Evolutionary conservation across 2,329 filamentous ascomycete species (phyloP).

Genomic region (Boeremia lycopersici): DNA sequence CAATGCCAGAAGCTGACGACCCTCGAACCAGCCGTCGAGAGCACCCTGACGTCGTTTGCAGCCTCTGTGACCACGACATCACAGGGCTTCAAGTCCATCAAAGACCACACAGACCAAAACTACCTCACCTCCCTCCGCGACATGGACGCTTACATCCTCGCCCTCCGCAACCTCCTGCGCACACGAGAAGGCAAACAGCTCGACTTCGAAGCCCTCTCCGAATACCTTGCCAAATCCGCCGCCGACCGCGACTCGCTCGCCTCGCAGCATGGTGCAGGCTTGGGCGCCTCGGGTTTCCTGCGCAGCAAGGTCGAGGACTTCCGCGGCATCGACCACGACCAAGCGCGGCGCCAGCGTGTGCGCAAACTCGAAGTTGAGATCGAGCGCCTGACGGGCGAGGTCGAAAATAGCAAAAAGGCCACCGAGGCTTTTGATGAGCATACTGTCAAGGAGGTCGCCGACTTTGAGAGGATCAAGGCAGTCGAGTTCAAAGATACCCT

Average conservation of each 20-base stretch:
- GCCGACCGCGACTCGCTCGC: slow-evolving; percentile 82
- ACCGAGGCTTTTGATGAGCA: slow-evolving; percentile 96
- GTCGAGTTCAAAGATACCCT: slow-evolving; percentile 89
- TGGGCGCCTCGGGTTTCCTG: slow-evolving; percentile 84
- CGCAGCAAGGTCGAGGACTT: slow-evolving; percentile 96
- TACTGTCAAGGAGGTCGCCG: slow-evolving; percentile 87
- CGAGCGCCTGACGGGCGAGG: slow-evolving; percentile 83
- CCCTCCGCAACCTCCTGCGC: slow-evolving; percentile 86
- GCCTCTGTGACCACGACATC: slow-evolving; percentile 84
- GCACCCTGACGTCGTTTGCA: slow-evolving; percentile 82
- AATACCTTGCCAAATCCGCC: slow-evolving; percentile 92
- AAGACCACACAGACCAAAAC: slow-evolving; percentile 92
- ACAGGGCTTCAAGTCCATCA: slow-evolving; percentile 76
- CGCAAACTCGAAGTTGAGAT: slow-evolving; percentile 92
- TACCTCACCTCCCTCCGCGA: slow-evolving; percentile 91
- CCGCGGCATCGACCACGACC: slow-evolving; percentile 94
- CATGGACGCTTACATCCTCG: slow-evolving; percentile 93
- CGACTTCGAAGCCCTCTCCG: slow-evolving; percentile 93
- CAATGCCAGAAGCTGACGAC: slow-evolving; percentile 94
- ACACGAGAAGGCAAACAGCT: slow-evolving; percentile 97
- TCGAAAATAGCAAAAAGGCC: slow-evolving; percentile 83
- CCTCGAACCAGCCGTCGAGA: slow-evolving; percentile 85
- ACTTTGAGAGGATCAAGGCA: slow-evolving; percentile 97
- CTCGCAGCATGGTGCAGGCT: slow-evolving; percentile 66
- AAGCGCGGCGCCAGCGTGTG: slow-evolving; percentile 81